Conservation (phyloP, 2,329 filamentous ascomycete genomes). For the Ceratocystis lukuohia region DNA sequence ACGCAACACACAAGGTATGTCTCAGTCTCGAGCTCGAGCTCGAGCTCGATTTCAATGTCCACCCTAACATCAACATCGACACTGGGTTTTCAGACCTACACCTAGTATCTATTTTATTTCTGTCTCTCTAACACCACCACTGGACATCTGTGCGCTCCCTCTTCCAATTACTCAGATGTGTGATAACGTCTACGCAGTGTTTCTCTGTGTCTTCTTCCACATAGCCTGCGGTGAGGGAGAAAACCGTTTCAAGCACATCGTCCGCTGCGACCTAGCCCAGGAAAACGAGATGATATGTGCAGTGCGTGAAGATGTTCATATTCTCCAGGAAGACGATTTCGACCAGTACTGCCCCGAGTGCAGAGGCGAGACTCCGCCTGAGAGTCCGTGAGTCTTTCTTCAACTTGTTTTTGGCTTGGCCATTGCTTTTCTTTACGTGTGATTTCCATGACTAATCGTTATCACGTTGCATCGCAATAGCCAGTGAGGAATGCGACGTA, state of each 20-base stretch:
- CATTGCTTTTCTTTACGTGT: not conserved
- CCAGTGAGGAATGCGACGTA: not conserved
- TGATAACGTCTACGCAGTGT: constrained; percentile 19
- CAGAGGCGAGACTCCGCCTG: constrained; percentile 18
- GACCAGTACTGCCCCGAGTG: constrained; percentile 16
- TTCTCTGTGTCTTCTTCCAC: constrained; percentile 17
- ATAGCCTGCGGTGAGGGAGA: constrained; percentile 13
- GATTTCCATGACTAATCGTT: not conserved
- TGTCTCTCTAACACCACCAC: not conserved
- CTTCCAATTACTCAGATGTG: constrained; percentile 14
- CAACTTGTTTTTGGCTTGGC: not conserved
- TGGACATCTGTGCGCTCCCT: not conserved
- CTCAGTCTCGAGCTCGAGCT: not conserved
- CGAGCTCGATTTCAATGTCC: not conserved
- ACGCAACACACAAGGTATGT: constrained; percentile 11
- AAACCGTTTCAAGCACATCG: constrained; percentile 18
- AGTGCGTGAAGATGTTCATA: constrained; percentile 15
- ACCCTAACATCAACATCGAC: no score
- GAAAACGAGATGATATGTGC: constrained; percentile 5
- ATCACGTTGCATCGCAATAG: not conserved
- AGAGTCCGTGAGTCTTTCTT: constrained; percentile 15
- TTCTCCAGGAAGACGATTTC: constrained; percentile 18
- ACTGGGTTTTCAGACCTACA: not conserved
- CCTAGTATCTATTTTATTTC: not conserved
- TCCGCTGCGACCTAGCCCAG: constrained; percentile 15